Evolutionary conservation across 108 stramenopile species (phyloP).

Genomic region (Skeletonema tropicum): DNA sequence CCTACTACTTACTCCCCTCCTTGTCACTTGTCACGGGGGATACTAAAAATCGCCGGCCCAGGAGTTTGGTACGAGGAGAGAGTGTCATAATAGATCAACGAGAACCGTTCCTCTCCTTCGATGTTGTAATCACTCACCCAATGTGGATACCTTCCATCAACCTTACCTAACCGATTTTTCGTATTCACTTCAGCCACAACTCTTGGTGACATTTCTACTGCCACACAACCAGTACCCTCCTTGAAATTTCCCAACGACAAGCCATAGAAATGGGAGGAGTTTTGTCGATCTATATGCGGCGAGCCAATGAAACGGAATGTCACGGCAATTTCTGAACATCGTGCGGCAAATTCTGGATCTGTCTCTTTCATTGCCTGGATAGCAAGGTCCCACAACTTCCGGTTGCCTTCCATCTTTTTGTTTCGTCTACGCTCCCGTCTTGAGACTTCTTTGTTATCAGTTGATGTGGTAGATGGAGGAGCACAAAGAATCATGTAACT

Average conservation of each 20-base stretch:
- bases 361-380: slow-evolving; percentile 27
- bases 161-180: slow-evolving; percentile 39
- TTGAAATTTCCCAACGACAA: slow-evolving; percentile 38
- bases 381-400: slow-evolving; percentile 43
- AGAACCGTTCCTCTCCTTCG: slow-evolving; percentile 28
- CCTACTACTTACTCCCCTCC: neutral
- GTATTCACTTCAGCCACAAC: slow-evolving; percentile 42
- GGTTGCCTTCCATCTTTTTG: slow-evolving; percentile 34
- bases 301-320: slow-evolving; percentile 48
- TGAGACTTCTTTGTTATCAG: slow-evolving; percentile 5
- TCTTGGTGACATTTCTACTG: slow-evolving; percentile 38
- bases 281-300: slow-evolving; percentile 59
- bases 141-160: slow-evolving; percentile 54
- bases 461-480: neutral
- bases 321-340: slow-evolving; percentile 51
- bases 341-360: slow-evolving; percentile 41
- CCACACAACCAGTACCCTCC: slow-evolving; percentile 41
- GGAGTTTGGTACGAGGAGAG: slow-evolving; percentile 17
- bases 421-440: slow-evolving; percentile 18
- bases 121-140: slow-evolving; percentile 43
- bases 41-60: slow-evolving; percentile 33
- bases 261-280: slow-evolving; percentile 47
- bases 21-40: slow-evolving; percentile 6
- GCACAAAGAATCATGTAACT: slow-evolving; percentile 40
- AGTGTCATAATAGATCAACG: slow-evolving; percentile 45